Evolutionary conservation across 1,284 basidiomycete genomes (phyloP).

Genomic region (Marasmius oreades): DNA sequence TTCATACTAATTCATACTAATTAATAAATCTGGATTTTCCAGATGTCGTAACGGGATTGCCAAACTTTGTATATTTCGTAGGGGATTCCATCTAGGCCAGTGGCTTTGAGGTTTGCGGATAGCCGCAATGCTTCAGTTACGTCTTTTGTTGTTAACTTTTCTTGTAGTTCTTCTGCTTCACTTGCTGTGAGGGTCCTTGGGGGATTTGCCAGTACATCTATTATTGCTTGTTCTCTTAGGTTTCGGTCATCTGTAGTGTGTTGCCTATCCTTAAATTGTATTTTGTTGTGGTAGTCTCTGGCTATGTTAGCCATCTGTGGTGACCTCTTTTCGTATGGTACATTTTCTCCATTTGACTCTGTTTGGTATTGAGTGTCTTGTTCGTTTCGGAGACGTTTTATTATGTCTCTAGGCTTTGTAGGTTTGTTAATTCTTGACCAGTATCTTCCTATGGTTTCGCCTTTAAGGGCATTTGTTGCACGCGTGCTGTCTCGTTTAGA

Average conservation of each 20-base stretch:
- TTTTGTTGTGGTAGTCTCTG: conserved; percentile 15
- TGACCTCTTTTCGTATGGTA: conserved; percentile 4
- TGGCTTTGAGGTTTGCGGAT: conserved; percentile 8
- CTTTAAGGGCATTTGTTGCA: conserved; percentile 16
- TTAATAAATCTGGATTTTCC: too few species aligned
- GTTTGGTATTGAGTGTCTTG: background rate
- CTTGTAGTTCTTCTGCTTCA: background rate
- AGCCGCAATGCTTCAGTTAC: background rate
- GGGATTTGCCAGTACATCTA: background rate
- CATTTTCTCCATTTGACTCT: background rate
- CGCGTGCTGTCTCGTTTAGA: conserved; percentile 6
- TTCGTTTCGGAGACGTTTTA: conserved; percentile 12
- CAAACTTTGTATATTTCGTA: conserved; percentile 18
- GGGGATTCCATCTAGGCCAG: conserved; percentile 16
- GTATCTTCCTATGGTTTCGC: conserved; percentile 24
- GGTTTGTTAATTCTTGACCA: conserved; percentile 22
- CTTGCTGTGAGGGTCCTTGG: background rate
- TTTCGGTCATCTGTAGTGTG: background rate
- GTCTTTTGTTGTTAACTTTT: background rate
- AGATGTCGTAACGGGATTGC: background rate
- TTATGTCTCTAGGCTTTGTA: conserved; percentile 18
- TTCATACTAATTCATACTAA: too few species aligned
- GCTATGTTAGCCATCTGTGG: conserved; percentile 18
- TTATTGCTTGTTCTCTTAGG: background rate
- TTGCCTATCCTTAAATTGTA: conserved; percentile 10